Conservation (phyloP, 495 filamentous ascomycete genomes). For the Neurospora discreta region DNA sequence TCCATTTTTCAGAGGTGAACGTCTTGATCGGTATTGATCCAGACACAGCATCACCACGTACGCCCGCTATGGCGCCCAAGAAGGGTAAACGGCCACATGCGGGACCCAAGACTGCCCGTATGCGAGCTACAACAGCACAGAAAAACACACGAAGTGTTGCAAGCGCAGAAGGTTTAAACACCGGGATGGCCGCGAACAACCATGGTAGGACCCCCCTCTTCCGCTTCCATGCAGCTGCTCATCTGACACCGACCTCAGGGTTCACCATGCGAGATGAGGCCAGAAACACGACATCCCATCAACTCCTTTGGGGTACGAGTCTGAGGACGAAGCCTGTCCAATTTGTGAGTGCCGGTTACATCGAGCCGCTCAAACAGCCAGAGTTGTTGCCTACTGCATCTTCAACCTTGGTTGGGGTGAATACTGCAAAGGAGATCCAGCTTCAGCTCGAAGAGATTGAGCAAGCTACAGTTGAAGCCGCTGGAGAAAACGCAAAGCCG, state of each 20-base stretch:
- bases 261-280: slow-evolving; percentile 69
- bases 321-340: slow-evolving; percentile 45
- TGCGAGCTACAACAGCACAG: slow-evolving; percentile 1
- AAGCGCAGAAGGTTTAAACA: not conserved
- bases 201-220: slow-evolving; percentile 7
- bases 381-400: not conserved
- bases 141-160: not conserved
- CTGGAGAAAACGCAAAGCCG: not conserved
- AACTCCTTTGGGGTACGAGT: slow-evolving; percentile 26
- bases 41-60: not conserved
- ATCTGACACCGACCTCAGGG: slow-evolving; percentile 13
- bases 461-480: not conserved
- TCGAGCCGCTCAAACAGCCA: slow-evolving; percentile 36
- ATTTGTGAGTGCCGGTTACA: slow-evolving; percentile 63
- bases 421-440: not conserved
- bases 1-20: not conserved
- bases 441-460: not conserved
- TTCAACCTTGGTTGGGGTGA: not conserved
- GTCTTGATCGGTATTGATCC: not conserved
- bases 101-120: slow-evolving; percentile 1
- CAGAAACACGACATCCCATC: slow-evolving; percentile 57
- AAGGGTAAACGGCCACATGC: slow-evolving; percentile 11
- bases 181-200: not conserved
- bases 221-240: not conserved
- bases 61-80: slow-evolving; percentile 9